Evolutionary conservation across 495 filamentous ascomycete species (phyloP).

Genomic region (Penicillium simplicissimum): DNA sequence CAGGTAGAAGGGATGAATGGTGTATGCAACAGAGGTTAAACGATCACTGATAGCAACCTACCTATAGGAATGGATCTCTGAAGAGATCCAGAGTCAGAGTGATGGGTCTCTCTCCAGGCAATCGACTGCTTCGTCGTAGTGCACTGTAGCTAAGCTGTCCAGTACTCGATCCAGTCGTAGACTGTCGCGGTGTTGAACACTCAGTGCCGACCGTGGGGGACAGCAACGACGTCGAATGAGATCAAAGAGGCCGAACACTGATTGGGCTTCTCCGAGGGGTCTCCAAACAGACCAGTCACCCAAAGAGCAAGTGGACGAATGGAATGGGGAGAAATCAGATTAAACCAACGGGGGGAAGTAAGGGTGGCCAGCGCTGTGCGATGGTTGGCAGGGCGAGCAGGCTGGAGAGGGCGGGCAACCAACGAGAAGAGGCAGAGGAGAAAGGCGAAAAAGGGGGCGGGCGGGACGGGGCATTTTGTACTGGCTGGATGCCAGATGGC

Average conservation of each 20-base stretch:
- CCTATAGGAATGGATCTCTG: background rate
- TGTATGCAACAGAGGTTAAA: background rate
- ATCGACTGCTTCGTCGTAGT: background rate
- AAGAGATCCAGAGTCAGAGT: background rate
- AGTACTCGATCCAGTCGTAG: background rate
- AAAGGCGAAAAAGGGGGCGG: slow-evolving; percentile 46
- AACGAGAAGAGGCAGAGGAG: slow-evolving; percentile 50
- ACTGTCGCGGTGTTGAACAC: background rate
- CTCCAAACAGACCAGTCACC: slow-evolving; percentile 5
- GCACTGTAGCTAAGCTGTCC: background rate
- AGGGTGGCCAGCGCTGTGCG: slow-evolving; percentile 29
- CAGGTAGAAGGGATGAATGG: background rate
- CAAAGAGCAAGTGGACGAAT: slow-evolving; percentile 12
- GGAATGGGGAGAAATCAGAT: slow-evolving; percentile 6
- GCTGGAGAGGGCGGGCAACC: slow-evolving; percentile 41
- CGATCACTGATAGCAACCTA: slow-evolving; percentile 1
- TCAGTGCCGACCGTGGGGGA: background rate
- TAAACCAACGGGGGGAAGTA: slow-evolving; percentile 12
- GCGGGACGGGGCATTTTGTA: slow-evolving; percentile 53
- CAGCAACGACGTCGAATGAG: background rate
- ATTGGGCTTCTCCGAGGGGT: slow-evolving; percentile 17
- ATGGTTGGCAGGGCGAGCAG: slow-evolving; percentile 32
- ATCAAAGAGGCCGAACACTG: slow-evolving; percentile 5
- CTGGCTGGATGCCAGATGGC: slow-evolving; percentile 6
- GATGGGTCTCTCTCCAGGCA: background rate